Evolutionary conservation across 495 filamentous ascomycete genomes (phyloP).

Genomic region (Penicillium simplicissimum): DNA sequence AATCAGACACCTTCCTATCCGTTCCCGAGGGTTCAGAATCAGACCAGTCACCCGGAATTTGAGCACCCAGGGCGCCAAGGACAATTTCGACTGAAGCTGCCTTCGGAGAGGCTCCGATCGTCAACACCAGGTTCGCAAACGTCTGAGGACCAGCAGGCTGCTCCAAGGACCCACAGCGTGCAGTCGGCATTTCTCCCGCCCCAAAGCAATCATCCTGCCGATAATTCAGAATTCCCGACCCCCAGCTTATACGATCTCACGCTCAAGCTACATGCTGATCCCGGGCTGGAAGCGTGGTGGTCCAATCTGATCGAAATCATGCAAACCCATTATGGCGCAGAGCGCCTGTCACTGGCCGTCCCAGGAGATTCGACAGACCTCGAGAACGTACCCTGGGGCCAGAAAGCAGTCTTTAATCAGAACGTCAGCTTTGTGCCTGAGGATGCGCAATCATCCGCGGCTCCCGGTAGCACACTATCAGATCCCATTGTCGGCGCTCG

Average conservation of each 20-base stretch:
- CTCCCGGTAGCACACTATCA: conserved; percentile 39
- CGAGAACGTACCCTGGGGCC: conserved; percentile 95
- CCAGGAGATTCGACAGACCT: conserved; percentile 88
- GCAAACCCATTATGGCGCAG: conserved; percentile 72
- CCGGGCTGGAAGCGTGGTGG: conserved; percentile 90
- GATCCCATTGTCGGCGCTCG: conserved; percentile 38
- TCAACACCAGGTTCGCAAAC: conserved; percentile 45
- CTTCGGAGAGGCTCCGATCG: conserved; percentile 37
- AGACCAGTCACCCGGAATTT: conserved; percentile 24
- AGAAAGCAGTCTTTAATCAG: conserved; percentile 81
- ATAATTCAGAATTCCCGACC: conserved; percentile 65
- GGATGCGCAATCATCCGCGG: conserved; percentile 7
- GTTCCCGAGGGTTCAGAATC: conserved; percentile 67
- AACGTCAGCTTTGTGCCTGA: conserved; percentile 30
- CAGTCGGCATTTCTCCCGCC: conserved; percentile 17
- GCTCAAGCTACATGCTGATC: conserved; percentile 74
- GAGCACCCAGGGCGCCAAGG: conserved; percentile 34
- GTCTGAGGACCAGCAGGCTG: conserved; percentile 53
- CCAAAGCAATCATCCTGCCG: conserved; percentile 33
- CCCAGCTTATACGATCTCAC: conserved; percentile 84
- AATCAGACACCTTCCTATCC: conserved; percentile 74
- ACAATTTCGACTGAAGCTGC: conserved; percentile 42
- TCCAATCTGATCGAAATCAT: conserved; percentile 77
- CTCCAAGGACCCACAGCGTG: not conserved
- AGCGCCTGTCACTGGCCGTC: conserved; percentile 81